Conservation (phyloP, 371 early-diverging fungal genomes). For the Thermomucor indicae-seudaticae region DNA sequence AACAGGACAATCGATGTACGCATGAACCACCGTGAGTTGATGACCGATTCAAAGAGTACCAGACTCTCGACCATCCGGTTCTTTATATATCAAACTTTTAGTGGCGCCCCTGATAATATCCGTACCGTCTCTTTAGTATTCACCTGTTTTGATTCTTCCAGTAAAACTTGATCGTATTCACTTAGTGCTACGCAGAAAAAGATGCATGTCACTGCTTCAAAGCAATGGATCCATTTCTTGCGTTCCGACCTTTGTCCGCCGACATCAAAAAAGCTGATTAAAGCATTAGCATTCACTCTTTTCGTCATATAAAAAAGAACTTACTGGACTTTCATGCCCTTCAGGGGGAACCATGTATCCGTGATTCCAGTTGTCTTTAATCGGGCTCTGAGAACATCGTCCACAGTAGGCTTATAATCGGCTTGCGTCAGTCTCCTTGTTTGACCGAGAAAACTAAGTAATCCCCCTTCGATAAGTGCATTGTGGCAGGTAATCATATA, state of each 20-base stretch:
- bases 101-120: too few species aligned
- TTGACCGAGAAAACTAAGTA: conserved; percentile 45
- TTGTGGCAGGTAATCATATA: conserved; percentile 1
- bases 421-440: conserved; percentile 47
- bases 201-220: conserved; percentile 72
- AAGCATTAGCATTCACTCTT: not conserved
- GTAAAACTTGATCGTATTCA: conserved; percentile 69
- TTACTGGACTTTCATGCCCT: conserved; percentile 34
- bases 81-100: conserved; percentile 19
- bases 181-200: conserved; percentile 67
- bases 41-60: conserved; percentile 69
- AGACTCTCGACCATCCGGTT: conserved; percentile 71
- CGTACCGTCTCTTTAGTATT: not conserved
- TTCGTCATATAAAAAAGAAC: not conserved
- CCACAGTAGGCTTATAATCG: conserved; percentile 55
- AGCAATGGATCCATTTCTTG: conserved; percentile 92
- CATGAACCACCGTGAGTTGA: conserved; percentile 63
- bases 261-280: conserved; percentile 63
- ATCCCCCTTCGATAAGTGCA: not conserved
- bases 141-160: conserved; percentile 64
- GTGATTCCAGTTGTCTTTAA: conserved; percentile 77
- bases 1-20: conserved; percentile 71
- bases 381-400: conserved; percentile 73
- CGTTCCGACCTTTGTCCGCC: conserved; percentile 78
- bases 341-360: conserved; percentile 62